phyloP scores from a whole-genome alignment of 169 alveolate genomes.

The Plasmodium sp. region DNA sequence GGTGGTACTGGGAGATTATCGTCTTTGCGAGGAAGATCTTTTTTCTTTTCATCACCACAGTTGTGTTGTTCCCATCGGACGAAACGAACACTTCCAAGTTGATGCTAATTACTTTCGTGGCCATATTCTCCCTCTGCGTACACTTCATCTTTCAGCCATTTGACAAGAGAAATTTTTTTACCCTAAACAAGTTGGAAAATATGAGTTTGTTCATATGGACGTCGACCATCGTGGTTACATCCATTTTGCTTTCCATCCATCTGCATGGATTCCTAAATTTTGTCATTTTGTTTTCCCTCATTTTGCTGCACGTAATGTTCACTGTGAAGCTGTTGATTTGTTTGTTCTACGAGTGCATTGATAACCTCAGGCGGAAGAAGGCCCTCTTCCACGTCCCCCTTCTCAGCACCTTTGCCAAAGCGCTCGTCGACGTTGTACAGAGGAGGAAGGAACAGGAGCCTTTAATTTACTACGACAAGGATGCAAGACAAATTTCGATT shows the following conservation, averaged over 20 bases:
- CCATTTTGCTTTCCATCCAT: conserved; percentile 74
- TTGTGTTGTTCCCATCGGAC: conserved; percentile 82
- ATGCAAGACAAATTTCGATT: conserved; percentile 50
- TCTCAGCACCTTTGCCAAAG: conserved; percentile 43
- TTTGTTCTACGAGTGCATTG: conserved; percentile 77
- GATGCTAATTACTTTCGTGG: conserved; percentile 84
- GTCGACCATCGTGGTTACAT: conserved; percentile 29
- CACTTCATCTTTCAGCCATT: conserved; percentile 87
- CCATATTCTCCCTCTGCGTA: conserved; percentile 81
- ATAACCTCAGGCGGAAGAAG: conserved; percentile 69
- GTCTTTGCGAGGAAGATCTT: conserved; percentile 86
- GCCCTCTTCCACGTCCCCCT: conserved; percentile 75
- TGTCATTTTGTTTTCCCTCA: conserved; percentile 38
- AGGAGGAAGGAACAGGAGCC: conserved; percentile 77
- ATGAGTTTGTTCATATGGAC: conserved; percentile 59
- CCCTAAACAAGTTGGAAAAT: conserved; percentile 53
- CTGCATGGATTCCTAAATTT: conserved; percentile 63
- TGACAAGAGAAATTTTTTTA: conserved; percentile 83
- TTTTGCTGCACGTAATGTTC: conserved; percentile 43
- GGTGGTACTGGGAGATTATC: conserved; percentile 90
- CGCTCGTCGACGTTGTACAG: conserved; percentile 70
- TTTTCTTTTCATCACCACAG: conserved; percentile 84
- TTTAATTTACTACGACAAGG: conserved; percentile 74
- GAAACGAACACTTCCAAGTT: conserved; percentile 80
- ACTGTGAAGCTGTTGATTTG: conserved; percentile 46